Evolutionary conservation across 106 monocot species (phyloP).

Genomic region (Gastrodia elata): DNA sequence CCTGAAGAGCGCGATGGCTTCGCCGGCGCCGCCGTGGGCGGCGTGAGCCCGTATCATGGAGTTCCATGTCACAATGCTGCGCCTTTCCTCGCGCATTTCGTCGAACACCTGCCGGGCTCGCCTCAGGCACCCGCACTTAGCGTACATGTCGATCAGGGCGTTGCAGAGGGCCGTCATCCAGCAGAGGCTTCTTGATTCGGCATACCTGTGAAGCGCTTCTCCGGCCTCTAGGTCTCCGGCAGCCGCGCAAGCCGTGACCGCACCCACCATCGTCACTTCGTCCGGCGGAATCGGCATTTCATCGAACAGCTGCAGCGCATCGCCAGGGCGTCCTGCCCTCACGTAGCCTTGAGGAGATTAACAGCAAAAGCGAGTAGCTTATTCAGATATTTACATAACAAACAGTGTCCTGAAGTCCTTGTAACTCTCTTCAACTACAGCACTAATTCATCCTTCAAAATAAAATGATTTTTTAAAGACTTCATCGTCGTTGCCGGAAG

Average conservation of each 20-base stretch:
- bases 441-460: too few species aligned
- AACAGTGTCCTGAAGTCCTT: too few species aligned
- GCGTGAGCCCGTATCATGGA: constrained; percentile 38
- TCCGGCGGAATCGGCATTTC: constrained; percentile 37
- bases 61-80: constrained; percentile 35
- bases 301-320: constrained; percentile 34
- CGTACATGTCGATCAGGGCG: constrained; percentile 55
- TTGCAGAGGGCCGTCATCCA: constrained; percentile 33
- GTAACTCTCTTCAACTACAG: too few species aligned
- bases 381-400: too few species aligned
- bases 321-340: constrained; percentile 18
- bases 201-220: constrained; percentile 18
- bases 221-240: constrained; percentile 38
- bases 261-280: constrained; percentile 36
- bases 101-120: constrained; percentile 24
- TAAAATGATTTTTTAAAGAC: too few species aligned
- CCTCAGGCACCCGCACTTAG: constrained; percentile 39
- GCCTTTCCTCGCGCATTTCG: constrained; percentile 17
- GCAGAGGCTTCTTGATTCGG: constrained; percentile 13
- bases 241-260: constrained; percentile 34
- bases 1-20: constrained; percentile 23
- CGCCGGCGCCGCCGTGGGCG: constrained; percentile 29
- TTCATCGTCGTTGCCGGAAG: too few species aligned
- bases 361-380: background rate
- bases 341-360: constrained; percentile 26